Evolutionary conservation across 192 early-diverging fungal genomes (phyloP), one percentile per base, ranked within the genome.

Genomic region (Irineochytrium annulatum): DNA sequence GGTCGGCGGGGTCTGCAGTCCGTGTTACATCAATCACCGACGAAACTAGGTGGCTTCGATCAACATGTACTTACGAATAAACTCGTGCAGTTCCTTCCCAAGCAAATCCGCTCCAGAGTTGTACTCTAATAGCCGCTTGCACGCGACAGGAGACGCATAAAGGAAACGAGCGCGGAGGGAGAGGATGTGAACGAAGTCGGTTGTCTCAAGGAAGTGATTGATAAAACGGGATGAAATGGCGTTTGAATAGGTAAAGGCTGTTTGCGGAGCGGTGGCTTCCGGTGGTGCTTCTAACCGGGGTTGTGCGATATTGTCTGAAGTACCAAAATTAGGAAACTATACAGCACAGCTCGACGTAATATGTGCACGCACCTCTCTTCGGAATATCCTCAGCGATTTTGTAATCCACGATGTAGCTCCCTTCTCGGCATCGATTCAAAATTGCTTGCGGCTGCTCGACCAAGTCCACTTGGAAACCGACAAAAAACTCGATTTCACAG

Each of bases 371-470:
- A 49, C 22, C 46, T 17, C 22, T 8, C 46, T 24, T 14, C 6
- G 46, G 32, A 22, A 54, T 2, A 14, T 37, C n/a, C 58, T 28
- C 41, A 6, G 58, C 58, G 3, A 44, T 69, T 57, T 39, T 26
- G 41, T 62, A 71, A n/a, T 60, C 57, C 2, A 61, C 58, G 13
- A 62, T 32, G 30, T 74, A 60, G 29, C 20, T 59, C 13, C 69
- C 56, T 71, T 78, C 73, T 70, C 75, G 35, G 71, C 83, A 86
- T 78, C 74, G 78, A 6, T 78, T 64, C 33, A 88, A 62, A 55
- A 88, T 86, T 4, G 81, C 74, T 29, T 85, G 78, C n/a, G 86
- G 86, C 61, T 86, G 86, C 27, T 84, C 81, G 6, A 88, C 77
- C 24, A 88, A 59, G 55, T 88, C 86, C 6, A 86, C 73, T 37